Evolutionary conservation across 1,284 basidiomycete genomes (phyloP).

Genomic region (Amylostereum chailletii): DNA sequence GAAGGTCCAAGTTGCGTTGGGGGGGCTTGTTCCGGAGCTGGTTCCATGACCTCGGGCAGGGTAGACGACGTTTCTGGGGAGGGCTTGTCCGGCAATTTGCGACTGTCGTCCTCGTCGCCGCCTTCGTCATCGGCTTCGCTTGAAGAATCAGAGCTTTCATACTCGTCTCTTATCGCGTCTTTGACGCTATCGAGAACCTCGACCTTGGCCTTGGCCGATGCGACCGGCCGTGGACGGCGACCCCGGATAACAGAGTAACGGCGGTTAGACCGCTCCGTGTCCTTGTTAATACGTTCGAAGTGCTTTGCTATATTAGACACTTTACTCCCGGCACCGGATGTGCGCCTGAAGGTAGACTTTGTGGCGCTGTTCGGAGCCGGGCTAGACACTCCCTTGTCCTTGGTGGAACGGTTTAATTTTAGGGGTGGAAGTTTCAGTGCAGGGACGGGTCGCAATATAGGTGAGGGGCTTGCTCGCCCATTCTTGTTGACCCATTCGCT

Average conservation of each 20-base stretch:
- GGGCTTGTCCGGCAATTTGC: slow-evolving; percentile 18
- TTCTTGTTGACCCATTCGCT: slow-evolving; percentile 14
- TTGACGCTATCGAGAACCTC: slow-evolving; percentile 88
- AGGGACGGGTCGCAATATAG: too few species aligned
- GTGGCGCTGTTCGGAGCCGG: slow-evolving; percentile 32
- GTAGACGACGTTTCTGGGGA: slow-evolving; percentile 27
- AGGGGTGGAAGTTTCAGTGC: neutral
- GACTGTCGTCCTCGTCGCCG: slow-evolving; percentile 51
- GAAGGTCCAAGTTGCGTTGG: slow-evolving; percentile 8
- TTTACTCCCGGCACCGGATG: slow-evolving; percentile 41
- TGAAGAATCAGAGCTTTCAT: slow-evolving; percentile 67
- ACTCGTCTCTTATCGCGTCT: slow-evolving; percentile 88
- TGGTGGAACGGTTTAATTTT: slow-evolving; percentile 29
- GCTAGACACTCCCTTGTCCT: slow-evolving; percentile 40
- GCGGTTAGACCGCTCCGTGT: slow-evolving; percentile 58
- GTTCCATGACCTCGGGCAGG: slow-evolving; percentile 16
- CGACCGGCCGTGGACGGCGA: slow-evolving; percentile 87
- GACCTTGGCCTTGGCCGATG: slow-evolving; percentile 82
- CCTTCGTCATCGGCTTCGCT: slow-evolving; percentile 89
- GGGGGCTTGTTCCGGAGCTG: neutral
- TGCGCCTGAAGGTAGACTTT: slow-evolving; percentile 47
- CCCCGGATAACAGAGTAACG: slow-evolving; percentile 79
- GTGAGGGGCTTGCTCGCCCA: too few species aligned
- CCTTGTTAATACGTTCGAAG: slow-evolving; percentile 64
- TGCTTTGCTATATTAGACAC: slow-evolving; percentile 72